A percentile compares a stretch with the other conserved stretches of the same genome.
These are phyloP conservation scores for Calocybe cyanea DNA, from an alignment of 768 basidiomycete genomes.

Conservation along the genomic window DNA sequence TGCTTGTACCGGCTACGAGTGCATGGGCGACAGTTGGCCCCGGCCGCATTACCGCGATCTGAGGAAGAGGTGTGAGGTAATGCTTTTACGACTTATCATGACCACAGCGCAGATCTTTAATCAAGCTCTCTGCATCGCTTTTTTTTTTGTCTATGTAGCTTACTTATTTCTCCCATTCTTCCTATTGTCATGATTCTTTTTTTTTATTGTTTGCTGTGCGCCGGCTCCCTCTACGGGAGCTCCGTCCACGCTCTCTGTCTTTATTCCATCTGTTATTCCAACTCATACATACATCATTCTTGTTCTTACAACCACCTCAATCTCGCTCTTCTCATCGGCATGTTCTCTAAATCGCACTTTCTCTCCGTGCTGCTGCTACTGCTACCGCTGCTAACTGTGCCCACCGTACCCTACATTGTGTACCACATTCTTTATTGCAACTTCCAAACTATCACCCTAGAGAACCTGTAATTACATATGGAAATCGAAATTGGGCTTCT, in stretches of 20 bases:
- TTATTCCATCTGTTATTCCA: neutral
- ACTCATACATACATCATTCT: neutral
- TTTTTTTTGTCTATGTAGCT: slow-evolving; percentile 7
- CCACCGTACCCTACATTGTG: too few species aligned
- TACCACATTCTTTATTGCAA: slow-evolving; percentile 9
- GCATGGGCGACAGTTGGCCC: slow-evolving; percentile 58
- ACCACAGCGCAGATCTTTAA: slow-evolving; percentile 1
- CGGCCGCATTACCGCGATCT: slow-evolving; percentile 32
- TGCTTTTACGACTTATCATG: slow-evolving; percentile 3
- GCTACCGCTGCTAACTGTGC: neutral
- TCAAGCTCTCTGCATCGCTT: slow-evolving; percentile 3
- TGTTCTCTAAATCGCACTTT: neutral
- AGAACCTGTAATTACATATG: slow-evolving; percentile 8
- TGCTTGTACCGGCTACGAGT: slow-evolving; percentile 87
- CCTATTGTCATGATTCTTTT: slow-evolving; percentile 5
- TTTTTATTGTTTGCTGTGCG: slow-evolving; percentile 6
- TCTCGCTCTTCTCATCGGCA: slow-evolving; percentile 4
- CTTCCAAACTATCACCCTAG: too few species aligned
- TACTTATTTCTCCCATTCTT: slow-evolving; percentile 1
- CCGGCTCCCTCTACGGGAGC: too few species aligned
- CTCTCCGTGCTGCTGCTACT: neutral
- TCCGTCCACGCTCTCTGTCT: neutral
- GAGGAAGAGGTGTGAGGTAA: slow-evolving; percentile 18
- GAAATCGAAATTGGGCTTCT: too few species aligned
- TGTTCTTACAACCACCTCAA: slow-evolving; percentile 1